Base-by-base conservation (phyloP, 768 basidiomycete species). In the Collybia mongolica region DNA sequence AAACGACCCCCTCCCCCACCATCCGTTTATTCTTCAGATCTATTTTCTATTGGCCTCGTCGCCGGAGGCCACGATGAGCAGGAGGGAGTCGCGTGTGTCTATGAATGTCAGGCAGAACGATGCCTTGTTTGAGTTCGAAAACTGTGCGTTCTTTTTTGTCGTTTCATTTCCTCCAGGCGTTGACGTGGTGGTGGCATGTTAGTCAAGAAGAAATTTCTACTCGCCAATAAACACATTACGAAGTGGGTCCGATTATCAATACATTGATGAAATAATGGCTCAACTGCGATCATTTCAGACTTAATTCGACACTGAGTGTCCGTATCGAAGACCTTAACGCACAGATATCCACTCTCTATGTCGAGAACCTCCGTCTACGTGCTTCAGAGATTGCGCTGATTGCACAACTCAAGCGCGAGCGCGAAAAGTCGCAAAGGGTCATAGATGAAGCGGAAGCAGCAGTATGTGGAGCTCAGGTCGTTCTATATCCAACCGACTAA, bases 151-250 rank as follows among this genome's bases (percentile, higher is more conserved):
- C 44, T 44, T 52, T 41, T 55, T 54, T 40, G 36, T 47, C 48
- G 24, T 44, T 51, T 44, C 29, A 44, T 47, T 53, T 45, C 49
- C 40, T 45, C 52, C 48, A 7, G 36, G 53, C 52, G 50, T 64
- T 65, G 55, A 61, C 54, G 51, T 58, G 62, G 64, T 60, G 61
- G 66, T 75, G 67, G 67, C 64, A 56, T 68, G 32, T 55, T 48
- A 93, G 90, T 92, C 76, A 92, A 92, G 84, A 90, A 90, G 83
- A 92, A 90, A 72, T 92, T 91, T 61, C 76, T 93, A 18, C 84
- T 91, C 52, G 89, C 90, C 51, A 93, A 93, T 72, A 92, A 91
- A 69, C 90, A 92, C 70, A 93, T 93, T 64, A 91, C 90, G 20
- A 93, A 92, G 90, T 91, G 58, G 35, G 79, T 65, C 23, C n/a